Conservation (phyloP, 495 filamentous ascomycete species). For the Cairneyella variabilis region DNA sequence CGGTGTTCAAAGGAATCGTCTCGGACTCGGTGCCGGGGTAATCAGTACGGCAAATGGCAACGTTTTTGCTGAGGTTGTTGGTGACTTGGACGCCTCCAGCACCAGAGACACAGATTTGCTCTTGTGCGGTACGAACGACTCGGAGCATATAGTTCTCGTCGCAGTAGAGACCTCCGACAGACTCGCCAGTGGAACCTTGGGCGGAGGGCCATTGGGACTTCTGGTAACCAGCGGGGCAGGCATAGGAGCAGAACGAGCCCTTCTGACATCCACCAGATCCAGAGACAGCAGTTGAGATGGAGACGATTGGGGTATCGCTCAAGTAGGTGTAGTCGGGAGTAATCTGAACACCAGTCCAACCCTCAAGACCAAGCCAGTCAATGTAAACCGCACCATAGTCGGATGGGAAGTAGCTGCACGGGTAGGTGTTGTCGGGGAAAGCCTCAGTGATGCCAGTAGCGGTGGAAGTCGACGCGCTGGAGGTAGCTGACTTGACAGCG, state of each 20-base stretch:
- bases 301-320: slow-evolving; percentile 32
- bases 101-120: slow-evolving; percentile 73
- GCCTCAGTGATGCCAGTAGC: slow-evolving; percentile 52
- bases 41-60: slow-evolving; percentile 89
- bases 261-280: slow-evolving; percentile 52
- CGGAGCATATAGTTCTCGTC: slow-evolving; percentile 68
- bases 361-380: slow-evolving; percentile 61
- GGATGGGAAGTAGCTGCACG: slow-evolving; percentile 73
- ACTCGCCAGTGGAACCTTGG: slow-evolving; percentile 82
- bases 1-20: slow-evolving; percentile 67
- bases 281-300: slow-evolving; percentile 61
- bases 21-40: slow-evolving; percentile 89
- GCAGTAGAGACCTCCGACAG: slow-evolving; percentile 85
- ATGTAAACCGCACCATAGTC: slow-evolving; percentile 76
- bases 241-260: slow-evolving; percentile 84
- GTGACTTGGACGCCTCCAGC: slow-evolving; percentile 63
- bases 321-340: slow-evolving; percentile 36
- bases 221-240: slow-evolving; percentile 85
- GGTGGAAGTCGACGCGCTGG: slow-evolving; percentile 2
- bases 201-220: slow-evolving; percentile 86
- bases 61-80: slow-evolving; percentile 63
- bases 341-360: slow-evolving; percentile 78
- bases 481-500: neutral
- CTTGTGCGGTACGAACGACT: slow-evolving; percentile 63
- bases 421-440: slow-evolving; percentile 74